Conservation (phyloP, 768 basidiomycete genomes). For the Boletus sp. region DNA sequence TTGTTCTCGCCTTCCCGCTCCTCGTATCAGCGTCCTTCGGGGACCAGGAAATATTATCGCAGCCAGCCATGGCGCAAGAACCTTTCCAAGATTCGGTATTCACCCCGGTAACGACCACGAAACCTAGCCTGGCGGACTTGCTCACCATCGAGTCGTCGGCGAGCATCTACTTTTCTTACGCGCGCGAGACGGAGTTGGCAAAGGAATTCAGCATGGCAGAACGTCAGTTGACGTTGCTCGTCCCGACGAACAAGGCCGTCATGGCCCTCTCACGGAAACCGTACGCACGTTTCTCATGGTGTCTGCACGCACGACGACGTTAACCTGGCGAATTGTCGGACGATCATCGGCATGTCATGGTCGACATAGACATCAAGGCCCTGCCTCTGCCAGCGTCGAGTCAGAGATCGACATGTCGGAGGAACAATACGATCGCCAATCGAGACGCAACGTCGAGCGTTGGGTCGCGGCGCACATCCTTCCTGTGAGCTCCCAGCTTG, state of each 20-base stretch:
- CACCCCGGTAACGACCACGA: constrained; percentile 39
- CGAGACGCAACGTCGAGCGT: constrained; percentile 66
- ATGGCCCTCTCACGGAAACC: constrained; percentile 81
- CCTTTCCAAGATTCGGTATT: constrained; percentile 11
- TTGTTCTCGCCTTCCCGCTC: constrained; percentile 30
- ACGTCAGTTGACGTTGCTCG: constrained; percentile 58
- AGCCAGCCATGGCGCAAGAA: constrained; percentile 15
- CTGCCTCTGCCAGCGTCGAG: constrained; percentile 29
- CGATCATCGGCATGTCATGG: no score
- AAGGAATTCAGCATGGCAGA: constrained; percentile 38
- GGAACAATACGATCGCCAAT: constrained; percentile 57
- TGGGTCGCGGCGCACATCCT: constrained; percentile 87
- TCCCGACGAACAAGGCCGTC: constrained; percentile 85
- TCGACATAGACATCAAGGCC: constrained; percentile 56
- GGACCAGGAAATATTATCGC: constrained; percentile 28
- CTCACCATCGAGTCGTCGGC: constrained; percentile 73
- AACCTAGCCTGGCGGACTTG: constrained; percentile 69
- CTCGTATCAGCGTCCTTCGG: constrained; percentile 29
- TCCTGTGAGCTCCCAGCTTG: constrained; percentile 49
- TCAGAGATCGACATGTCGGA: constrained; percentile 61
- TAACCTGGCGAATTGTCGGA: not conserved
- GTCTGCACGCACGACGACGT: not conserved
- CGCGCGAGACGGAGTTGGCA: constrained; percentile 67
- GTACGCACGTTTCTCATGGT: constrained; percentile 43
- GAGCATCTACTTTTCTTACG: constrained; percentile 85